A percentile compares a stretch with the other conserved stretches of the same genome.
phyloP scores from a whole-genome alignment of 345 rosid species.

The Eucalyptus coolabah region DNA sequence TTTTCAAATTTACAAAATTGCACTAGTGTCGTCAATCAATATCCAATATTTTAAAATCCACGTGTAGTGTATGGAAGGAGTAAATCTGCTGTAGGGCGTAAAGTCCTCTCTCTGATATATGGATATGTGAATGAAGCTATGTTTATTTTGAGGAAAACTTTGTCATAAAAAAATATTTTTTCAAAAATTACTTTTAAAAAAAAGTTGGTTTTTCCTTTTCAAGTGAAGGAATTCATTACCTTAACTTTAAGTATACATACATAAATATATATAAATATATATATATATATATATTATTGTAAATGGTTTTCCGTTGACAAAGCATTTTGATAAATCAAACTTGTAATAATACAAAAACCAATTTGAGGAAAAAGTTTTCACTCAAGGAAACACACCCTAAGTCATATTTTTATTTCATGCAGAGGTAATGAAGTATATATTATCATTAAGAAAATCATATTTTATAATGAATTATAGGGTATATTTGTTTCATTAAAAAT shows the following conservation, averaged over 20 bases:
- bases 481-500: background rate
- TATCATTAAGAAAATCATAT: background rate
- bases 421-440: background rate
- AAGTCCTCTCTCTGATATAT: background rate
- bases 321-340: accelerated
- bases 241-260: too few species aligned
- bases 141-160: background rate
- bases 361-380: accelerated
- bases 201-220: background rate
- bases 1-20: background rate
- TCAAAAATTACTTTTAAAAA: background rate
- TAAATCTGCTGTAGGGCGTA: background rate
- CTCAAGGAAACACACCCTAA: background rate
- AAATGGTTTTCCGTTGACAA: accelerated
- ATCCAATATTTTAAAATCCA: background rate
- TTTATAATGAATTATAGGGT: background rate
- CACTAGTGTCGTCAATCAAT: background rate
- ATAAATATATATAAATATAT: too few species aligned
- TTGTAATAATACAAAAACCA: accelerated
- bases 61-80: background rate
- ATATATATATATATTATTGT: background rate
- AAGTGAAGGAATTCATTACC: background rate
- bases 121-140: background rate
- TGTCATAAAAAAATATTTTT: background rate
- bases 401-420: background rate